Base-by-base conservation (phyloP, 2,329 filamentous ascomycete species). In the Fusarium sarcochroum region DNA sequence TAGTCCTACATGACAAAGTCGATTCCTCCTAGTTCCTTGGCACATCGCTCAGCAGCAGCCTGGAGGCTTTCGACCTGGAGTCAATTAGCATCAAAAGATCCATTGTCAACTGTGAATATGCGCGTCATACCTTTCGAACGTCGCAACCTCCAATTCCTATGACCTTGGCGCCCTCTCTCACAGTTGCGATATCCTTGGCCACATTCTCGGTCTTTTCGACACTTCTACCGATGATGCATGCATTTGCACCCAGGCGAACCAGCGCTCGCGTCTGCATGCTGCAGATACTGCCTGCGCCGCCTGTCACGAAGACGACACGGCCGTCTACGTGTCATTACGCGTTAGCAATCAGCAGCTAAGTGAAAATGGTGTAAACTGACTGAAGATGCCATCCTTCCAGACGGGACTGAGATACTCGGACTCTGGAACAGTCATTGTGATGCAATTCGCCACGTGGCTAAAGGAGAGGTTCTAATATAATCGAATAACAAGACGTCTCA, bases 281-380 rank as follows among this genome's bases (percentile, higher is more conserved):
- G 83, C 96, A 98, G 76, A 99, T 98, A 25, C 92, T 91, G 56
- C 96, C 95, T 7, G 94, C 94, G 52, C 96, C 96, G 60, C 96
- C 96, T 5, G 96, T 99, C 76, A 97, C 97, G 81, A 98, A 97
- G 71, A 95, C 88, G 44, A 98, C 94, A 75, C 96, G 95, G 77
- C 91, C 90, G 67, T 91, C 93, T 97, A 73, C 14, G 45, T 10
- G 10, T 23, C 25, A n/a, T 18, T n/a, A 27, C 35, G 18, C 25
- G 32, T 74, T 20, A 70, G 53, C 18, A 18, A 41, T 46, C 20
- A 10, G n/a, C 7, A 18, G 6, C 15, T 14, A 18, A 9, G 21
- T 34, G 13, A 17, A 7, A 34, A n/a, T 35, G 14, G 2, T 27
- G 3, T 25, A 13, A 11, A 68, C 85, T 70, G 80, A 96, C 93